Evolutionary conservation across 2,329 filamentous ascomycete genomes (phyloP), one percentile per base, ranked within the genome.

Genomic region (Verticillium isaacii): DNA sequence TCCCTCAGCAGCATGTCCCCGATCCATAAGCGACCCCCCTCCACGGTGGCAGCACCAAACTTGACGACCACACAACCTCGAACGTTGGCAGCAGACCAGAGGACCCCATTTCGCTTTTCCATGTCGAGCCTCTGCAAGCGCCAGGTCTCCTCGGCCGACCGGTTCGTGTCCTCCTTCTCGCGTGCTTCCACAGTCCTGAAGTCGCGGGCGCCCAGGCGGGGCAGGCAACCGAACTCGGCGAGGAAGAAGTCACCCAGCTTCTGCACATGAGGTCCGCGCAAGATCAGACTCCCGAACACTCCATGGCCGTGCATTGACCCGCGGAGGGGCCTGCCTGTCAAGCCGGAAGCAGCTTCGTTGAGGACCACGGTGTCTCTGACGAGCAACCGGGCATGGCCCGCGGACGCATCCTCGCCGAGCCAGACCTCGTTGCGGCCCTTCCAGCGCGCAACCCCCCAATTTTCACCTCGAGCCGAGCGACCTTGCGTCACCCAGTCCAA

Each of bases 401-500:
- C 6, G 8, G 45, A 12, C 11, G 7, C 77, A 32, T 73, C 77
- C 8, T 71, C 69, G 29, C 75, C 71, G 50, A 77, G 72, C 87
- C 90, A 94, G n/a, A 98, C 83, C 76, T 99, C 95, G 71, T 97
- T 98, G 66, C 90, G 84, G 11, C 92, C 93, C 62, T 82, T 85
- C 87, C 95, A 98, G 65, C 83, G 84, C 61, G 83, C 79, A 64
- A 97, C 88, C 67, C 88, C 89, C 95, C 95, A 99, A 65, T 92
- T 84, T 76, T 99, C 95, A 29, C 93, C 93, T 56, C 91, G 85
- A 5, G 95, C 93, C 5, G 83, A 86, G 19, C 95, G 86, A 8
- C 95, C 95, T 70, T 94, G 91, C 2, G 89, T 96, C 7, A 98
- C 93, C 95, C 95, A 99, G 74, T 99, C 95, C 56, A 97, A 79